These are phyloP conservation scores for Pyrenophora graminea DNA, from an alignment of 2,329 filamentous ascomycete genomes.

Conservation along the genomic window DNA sequence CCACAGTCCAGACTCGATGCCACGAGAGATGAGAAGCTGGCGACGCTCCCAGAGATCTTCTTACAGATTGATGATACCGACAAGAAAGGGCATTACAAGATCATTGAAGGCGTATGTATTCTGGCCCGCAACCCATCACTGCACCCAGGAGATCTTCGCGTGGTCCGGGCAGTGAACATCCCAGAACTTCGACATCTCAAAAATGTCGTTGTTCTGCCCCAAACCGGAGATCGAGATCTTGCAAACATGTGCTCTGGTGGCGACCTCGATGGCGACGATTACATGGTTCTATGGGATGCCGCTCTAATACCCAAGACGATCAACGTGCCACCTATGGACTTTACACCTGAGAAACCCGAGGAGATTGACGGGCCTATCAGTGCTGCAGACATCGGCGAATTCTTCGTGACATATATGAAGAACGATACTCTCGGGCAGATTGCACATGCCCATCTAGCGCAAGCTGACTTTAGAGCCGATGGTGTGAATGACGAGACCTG, in stretches of 20 bases:
- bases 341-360: slow-evolving; percentile 62
- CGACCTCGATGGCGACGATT: slow-evolving; percentile 95
- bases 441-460: slow-evolving; percentile 78
- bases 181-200: slow-evolving; percentile 74
- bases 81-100: slow-evolving; percentile 59
- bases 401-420: slow-evolving; percentile 93
- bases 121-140: slow-evolving; percentile 91
- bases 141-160: slow-evolving; percentile 87
- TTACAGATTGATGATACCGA: slow-evolving; percentile 72
- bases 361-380: slow-evolving; percentile 66
- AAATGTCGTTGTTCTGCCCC: slow-evolving; percentile 86
- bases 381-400: slow-evolving; percentile 74
- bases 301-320: slow-evolving; percentile 66
- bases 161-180: slow-evolving; percentile 81
- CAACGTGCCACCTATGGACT: slow-evolving; percentile 80
- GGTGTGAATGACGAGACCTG: slow-evolving; percentile 72
- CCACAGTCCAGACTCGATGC: slow-evolving; percentile 52
- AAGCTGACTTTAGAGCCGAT: slow-evolving; percentile 65
- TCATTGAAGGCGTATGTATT: slow-evolving; percentile 78
- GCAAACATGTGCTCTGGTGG: slow-evolving; percentile 95
- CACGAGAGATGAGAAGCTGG: slow-evolving; percentile 47
- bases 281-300: slow-evolving; percentile 88
- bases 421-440: slow-evolving; percentile 81
- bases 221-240: slow-evolving; percentile 79
- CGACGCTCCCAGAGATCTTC: slow-evolving; percentile 79